phyloP scores from a whole-genome alignment of 1,284 basidiomycete genomes.

The Austroboletus niveus region DNA sequence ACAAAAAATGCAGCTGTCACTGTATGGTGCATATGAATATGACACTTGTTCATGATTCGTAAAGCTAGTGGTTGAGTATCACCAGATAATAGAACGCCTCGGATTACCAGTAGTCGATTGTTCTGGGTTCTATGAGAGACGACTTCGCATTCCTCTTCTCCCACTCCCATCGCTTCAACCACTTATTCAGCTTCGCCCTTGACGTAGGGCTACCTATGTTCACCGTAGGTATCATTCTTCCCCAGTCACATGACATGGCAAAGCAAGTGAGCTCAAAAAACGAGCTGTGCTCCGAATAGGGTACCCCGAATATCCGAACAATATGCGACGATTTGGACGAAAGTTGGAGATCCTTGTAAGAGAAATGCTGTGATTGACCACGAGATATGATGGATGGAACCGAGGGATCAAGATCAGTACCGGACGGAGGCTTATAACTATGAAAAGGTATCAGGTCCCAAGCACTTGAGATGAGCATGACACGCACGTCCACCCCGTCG shows the following conservation, averaged over 20 bases:
- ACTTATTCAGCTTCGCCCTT: conserved; percentile 80
- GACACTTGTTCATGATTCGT: neutral
- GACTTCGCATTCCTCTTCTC: conserved; percentile 63
- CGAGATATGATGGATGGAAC: conserved; percentile 66
- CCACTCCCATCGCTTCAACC: conserved; percentile 84
- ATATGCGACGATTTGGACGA: conserved; percentile 69
- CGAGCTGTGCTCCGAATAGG: conserved; percentile 95
- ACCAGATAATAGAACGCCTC: neutral
- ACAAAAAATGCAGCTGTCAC: conserved; percentile 17
- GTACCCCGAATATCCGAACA: conserved; percentile 83
- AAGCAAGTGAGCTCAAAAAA: conserved; percentile 95
- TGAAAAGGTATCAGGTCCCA: conserved; percentile 2
- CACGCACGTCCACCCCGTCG: conserved; percentile 90
- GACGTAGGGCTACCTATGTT: conserved; percentile 84
- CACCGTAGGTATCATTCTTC: conserved; percentile 91
- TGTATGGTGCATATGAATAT: conserved; percentile 17
- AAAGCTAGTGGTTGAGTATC: neutral
- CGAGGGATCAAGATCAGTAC: conserved; percentile 59
- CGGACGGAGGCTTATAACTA: conserved; percentile 73
- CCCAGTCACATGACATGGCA: conserved; percentile 80
- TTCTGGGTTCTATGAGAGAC: conserved; percentile 59
- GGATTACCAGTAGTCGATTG: conserved; percentile 65
- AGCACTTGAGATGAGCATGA: neutral
- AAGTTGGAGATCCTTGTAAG: conserved; percentile 63
- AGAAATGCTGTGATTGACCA: conserved; percentile 66